Evolutionary conservation across 208 protist species (phyloP), one percentile per base, ranked within the genome.

Genomic region (Trypanosoma lewisi): DNA sequence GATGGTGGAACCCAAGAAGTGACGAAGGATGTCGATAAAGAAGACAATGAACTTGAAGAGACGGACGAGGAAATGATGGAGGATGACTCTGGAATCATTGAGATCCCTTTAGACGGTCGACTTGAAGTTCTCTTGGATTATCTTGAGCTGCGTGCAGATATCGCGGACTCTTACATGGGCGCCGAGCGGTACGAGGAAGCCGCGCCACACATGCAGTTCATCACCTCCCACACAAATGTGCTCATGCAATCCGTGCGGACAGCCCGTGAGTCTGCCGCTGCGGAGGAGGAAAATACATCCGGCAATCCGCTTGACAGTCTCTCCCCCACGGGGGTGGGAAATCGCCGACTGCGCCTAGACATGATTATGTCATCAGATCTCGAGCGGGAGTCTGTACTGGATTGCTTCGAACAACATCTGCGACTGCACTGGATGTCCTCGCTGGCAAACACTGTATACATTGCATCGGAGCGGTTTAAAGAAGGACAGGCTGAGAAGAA

Each of bases 81-180:
- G 44, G 36, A 54, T 19, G 58, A 64, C 4, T 9, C 36, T 30
- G 21, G 30, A 36, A 19, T 53, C 16, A 23, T 78, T 51, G 55
- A 57, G 14, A 61, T 82, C 33, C 76, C 76, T 11, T 47, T 82
- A 30, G 76, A 82, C 39, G n/a, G 52, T 34, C 61, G 67, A 33
- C 61, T 75, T 21, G 41, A 47, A 5, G 41, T 59, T 37, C 58
- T 82, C 34, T 27, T 77, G 51, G 67, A 77, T 30, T 82, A 71
- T 39, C 30, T 82, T 4, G 50, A 72, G 21, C 53, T 77, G 9
- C 66, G 68, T 16, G 48, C 61, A 1, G 67, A 75, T 33, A 72
- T 82, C 36, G 62, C 54, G 25, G 57, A 73, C 37, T 36, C 64
- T 12, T 82, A 82, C 52, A 39, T 82, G 62, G 8, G 9, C 2